Evolutionary conservation across 2,329 filamentous ascomycete species (phyloP).

Genomic region (Cephalotrichum gorgonifer): DNA sequence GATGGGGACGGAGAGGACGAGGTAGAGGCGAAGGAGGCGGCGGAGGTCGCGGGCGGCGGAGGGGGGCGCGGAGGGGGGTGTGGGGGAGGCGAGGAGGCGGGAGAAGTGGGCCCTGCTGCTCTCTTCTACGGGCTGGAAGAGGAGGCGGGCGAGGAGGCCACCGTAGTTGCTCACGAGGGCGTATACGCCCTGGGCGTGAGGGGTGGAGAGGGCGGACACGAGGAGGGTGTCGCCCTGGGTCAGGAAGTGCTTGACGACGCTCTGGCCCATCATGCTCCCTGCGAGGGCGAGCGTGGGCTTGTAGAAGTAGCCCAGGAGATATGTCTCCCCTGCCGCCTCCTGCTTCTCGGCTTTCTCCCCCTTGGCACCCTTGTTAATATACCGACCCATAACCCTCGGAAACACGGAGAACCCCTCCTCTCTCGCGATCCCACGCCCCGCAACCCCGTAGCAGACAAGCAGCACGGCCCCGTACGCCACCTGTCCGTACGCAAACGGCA

Average conservation of each 20-base stretch:
- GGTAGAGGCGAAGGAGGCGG: conserved; percentile 61
- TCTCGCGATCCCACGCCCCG: conserved; percentile 45
- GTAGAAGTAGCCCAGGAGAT: conserved; percentile 54
- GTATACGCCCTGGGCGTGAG: conserved; percentile 81
- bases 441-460: conserved; percentile 57
- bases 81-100: conserved; percentile 49
- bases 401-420: conserved; percentile 60
- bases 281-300: conserved; percentile 60
- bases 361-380: not conserved
- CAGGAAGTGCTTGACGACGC: conserved; percentile 80
- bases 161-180: conserved; percentile 93
- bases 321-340: conserved; percentile 18
- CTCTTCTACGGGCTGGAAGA: conserved; percentile 95
- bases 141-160: conserved; percentile 72
- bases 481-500: conserved; percentile 87
- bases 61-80: conserved; percentile 8
- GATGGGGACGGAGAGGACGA: conserved; percentile 60
- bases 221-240: conserved; percentile 92
- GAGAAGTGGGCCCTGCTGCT: conserved; percentile 85
- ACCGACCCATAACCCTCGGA: conserved; percentile 16
- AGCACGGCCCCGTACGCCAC: conserved; percentile 62
- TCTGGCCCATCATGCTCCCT: conserved; percentile 78
- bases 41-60: conserved; percentile 43
- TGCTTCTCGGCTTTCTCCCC: not conserved
- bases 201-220: conserved; percentile 65